Evolutionary conservation across 225 moss, liverwort and hornwort genomes (phyloP), one percentile per base, ranked within the genome.

Genomic region (Pseudoscleropodium purum): DNA sequence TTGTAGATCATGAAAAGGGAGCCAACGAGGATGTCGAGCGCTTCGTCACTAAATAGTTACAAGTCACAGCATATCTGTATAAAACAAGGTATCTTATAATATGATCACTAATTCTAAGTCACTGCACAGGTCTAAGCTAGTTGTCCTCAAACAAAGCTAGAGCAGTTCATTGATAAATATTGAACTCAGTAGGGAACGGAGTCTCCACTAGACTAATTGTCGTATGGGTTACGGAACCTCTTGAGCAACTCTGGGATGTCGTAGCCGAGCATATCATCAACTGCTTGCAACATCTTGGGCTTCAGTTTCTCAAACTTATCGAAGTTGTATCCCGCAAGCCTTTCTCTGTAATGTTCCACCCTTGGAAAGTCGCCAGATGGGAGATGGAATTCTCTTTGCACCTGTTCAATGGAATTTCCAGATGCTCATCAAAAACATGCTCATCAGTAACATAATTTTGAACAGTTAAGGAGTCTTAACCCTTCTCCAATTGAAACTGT

Each of bases 231-330:
- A 7, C 97, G 91, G 91, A 98, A 98, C 87, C 89, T 98, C 88
- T 95, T 96, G 89, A 98, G 92, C 47, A 98, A 90, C 83, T 97
- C 96, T 24, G 98, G 98, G 83, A 97, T 98, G 84, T 97, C 98
- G 68, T 97, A 97, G 76, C 98, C 98, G 36, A 98, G 92, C 98
- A 98, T 98, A n/a, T 98, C 98, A 91, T 98, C 98, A 41, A 98
- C 98, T 85, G 96, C 94, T 89, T 98, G 97, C 69, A 98, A 74
- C 96, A 95, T 95, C 90, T 96, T 97, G 31, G 98, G 91, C 90
- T 96, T 97, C 93, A 98, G 83, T 60, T 96, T 93, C 68, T 97
- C 95, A 83, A 98, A 97, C 92, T 97, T 98, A 82, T 98, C 98
- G 31, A 98, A 94, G 87, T 92, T 96, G 81, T 98, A 98, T 8